Evolutionary conservation across 116 monocot genomes (phyloP), one percentile per base, ranked within the genome.

Genomic region (Papilionanthe hybrid): DNA sequence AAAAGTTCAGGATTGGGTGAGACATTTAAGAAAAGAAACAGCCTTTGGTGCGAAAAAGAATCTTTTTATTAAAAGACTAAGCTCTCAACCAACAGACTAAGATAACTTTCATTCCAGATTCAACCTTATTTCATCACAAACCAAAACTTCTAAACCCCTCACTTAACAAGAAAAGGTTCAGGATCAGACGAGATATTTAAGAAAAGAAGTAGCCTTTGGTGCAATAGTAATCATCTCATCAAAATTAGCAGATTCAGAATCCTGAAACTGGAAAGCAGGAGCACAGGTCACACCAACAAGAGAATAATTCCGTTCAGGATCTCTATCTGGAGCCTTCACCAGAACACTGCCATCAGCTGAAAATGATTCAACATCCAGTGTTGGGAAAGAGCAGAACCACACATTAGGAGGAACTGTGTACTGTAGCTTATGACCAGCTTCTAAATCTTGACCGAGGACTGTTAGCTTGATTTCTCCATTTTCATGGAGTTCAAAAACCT

Each of bases 341-440:
- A 96, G 87, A 53, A 88, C 79, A 72, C 88, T 89, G 23, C 93
- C 95, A 81, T 91, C 87, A n/a, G 85, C 75, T 22, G 90, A 78
- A 76, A 84, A 90, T 2, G 89, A 92, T n/a, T 79, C 79, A 25
- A 96, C 66, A 45, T 96, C 96, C 76, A 90, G 75, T n/a, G 96
- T 96, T 11, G 96, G 96, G 82, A 93, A 96, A 22, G 96, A 92
- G 23, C 92, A 93, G 53, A 96, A 96, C 96, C 96, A 96, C 44
- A 93, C 87, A 55, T 93, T 86, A 5, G 89, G 88, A 3, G 87
- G 91, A 22, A 96, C 93, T 0, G 90, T 91, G 86, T 96, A 92
- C 87, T 96, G 96, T 3, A 89, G 96, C 2, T 87, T 81, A 27
- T 96, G 96, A 8, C 96, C 96, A 29, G 90, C 88, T 44, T 90